Base-by-base conservation (phyloP, 495 filamentous ascomycete genomes). In the Lasiosphaeris hirsuta region DNA sequence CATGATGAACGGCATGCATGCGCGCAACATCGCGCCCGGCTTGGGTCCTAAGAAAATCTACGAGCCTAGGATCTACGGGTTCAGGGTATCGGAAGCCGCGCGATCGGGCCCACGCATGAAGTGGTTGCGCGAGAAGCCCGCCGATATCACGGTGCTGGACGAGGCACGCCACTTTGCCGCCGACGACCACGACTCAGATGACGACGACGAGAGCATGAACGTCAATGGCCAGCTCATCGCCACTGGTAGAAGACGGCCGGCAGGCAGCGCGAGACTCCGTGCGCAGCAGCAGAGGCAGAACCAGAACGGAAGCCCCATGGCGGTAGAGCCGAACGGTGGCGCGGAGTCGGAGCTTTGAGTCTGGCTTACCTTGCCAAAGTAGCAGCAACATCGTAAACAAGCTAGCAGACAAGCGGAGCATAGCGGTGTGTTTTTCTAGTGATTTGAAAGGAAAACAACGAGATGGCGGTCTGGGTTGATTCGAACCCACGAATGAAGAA, bases 31-130 rank as follows among this genome's bases (percentile, higher is more conserved):
- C 52, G 90, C 88, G 0, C 91, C 94, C 0, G 92, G 94, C 10
- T 79, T 98, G 6, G 95, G 95, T 19, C 78, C 73, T 13, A 87
- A 85, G 56, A 89, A 84, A 64, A 86, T 96, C 56, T 97, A 97
- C 78, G 91, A 96, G 64, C 90, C 93, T 51, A 88, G 87, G 51
- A 97, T 98, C 68, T 98, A 97, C 75, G 94, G 94, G 7, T 98
- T 98, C 74, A 82, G 88, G 40, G 95, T 98, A 33, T 89, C 89
- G 1, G 94, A 98, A 66, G 73, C 89, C 13, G 89, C 94, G 45
- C 80, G 86, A 53, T 88, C 87, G 7, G 94, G 94, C 4, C 94
- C 94, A 15, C 81, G 94, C 47, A 98, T 98, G 94, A 89, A 90
- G 64, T 98, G 94, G 94, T 78, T 98, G 62, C 83, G 94, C 59